These are phyloP conservation scores for Pythium vanterpoolii DNA, from an alignment of 352 stramenopile genomes.

Conservation along the genomic window DNA sequence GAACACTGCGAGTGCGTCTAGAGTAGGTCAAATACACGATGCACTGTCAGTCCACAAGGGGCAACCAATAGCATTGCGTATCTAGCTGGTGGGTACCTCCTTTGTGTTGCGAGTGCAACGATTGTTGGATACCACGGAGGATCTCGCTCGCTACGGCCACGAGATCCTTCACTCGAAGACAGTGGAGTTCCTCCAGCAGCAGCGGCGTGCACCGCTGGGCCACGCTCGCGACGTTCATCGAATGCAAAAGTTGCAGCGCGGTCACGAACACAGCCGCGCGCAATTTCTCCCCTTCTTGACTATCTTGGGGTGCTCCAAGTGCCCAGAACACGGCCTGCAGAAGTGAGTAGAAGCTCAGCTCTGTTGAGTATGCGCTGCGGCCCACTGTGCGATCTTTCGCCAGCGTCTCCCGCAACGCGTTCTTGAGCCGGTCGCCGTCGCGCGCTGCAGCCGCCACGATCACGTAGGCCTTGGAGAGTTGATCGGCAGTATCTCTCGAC, in stretches of 20 bases:
- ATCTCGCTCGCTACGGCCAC: conserved; percentile 31
- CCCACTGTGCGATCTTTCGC: conserved; percentile 19
- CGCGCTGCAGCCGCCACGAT: conserved; percentile 21
- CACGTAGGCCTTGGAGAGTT: conserved; percentile 1
- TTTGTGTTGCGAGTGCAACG: conserved; percentile 28
- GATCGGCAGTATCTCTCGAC: not conserved
- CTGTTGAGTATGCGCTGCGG: conserved; percentile 32
- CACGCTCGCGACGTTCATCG: conserved; percentile 22
- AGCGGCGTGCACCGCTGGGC: conserved; percentile 21
- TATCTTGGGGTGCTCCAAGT: conserved; percentile 16
- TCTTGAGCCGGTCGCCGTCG: conserved; percentile 28
- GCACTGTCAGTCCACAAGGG: not conserved
- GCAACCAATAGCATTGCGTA: not conserved
- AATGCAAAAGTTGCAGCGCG: conserved; percentile 30
- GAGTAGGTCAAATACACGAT: not conserved
- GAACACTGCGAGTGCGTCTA: conserved; percentile 32
- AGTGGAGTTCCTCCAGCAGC: conserved; percentile 37
- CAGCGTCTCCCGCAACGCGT: conserved; percentile 21
- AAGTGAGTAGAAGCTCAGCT: conserved; percentile 26
- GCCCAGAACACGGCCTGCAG: conserved; percentile 41
- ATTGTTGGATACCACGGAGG: conserved; percentile 26
- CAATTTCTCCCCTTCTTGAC: conserved; percentile 23
- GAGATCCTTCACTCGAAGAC: conserved; percentile 29
- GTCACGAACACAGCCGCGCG: conserved; percentile 24
- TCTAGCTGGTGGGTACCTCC: conserved; percentile 10